Evolutionary conservation across 192 early-diverging fungal genomes (phyloP).

Genomic region (Coemansia sp.): DNA sequence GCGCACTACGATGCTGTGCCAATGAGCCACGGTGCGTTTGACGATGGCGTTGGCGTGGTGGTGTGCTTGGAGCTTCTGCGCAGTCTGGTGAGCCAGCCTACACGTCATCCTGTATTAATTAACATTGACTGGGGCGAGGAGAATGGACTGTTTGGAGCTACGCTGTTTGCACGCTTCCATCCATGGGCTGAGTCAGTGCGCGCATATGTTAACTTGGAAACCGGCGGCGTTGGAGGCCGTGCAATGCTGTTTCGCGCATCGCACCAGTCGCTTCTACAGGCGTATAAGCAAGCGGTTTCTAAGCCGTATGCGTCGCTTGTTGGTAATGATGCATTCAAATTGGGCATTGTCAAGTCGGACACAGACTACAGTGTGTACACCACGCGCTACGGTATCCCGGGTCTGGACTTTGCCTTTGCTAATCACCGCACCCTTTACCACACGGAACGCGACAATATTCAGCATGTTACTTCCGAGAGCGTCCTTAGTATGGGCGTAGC

Average conservation of each 20-base stretch:
- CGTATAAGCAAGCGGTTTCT: conserved; percentile 40
- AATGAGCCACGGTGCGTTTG: conserved; percentile 68
- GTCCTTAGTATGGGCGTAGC: conserved; percentile 69
- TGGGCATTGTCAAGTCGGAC: conserved; percentile 61
- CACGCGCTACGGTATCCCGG: conserved; percentile 56
- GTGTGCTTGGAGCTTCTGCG: conserved; percentile 66
- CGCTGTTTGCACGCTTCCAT: conserved; percentile 61
- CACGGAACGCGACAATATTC: conserved; percentile 58
- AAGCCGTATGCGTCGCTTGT: conserved; percentile 61
- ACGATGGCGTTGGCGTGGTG: conserved; percentile 67
- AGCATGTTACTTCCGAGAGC: conserved; percentile 53
- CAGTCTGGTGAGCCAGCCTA: conserved; percentile 60
- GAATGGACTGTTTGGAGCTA: conserved; percentile 62
- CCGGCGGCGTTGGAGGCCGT: conserved; percentile 70
- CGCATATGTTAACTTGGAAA: conserved; percentile 70
- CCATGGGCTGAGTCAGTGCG: conserved; percentile 64
- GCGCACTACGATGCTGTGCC: conserved; percentile 72
- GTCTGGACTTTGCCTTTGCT: conserved; percentile 69
- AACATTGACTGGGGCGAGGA: conserved; percentile 78
- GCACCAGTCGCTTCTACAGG: conserved; percentile 39
- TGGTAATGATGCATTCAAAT: conserved; percentile 64
- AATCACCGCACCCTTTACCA: conserved; percentile 66
- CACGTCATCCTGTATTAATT: conserved; percentile 63
- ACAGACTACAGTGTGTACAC: conserved; percentile 71
- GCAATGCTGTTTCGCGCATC: conserved; percentile 66